A percentile compares a stretch with the other conserved stretches of the same genome.
phyloP scores from a whole-genome alignment of 306 rosid genomes.

The Oxytropis ochrocephala region DNA sequence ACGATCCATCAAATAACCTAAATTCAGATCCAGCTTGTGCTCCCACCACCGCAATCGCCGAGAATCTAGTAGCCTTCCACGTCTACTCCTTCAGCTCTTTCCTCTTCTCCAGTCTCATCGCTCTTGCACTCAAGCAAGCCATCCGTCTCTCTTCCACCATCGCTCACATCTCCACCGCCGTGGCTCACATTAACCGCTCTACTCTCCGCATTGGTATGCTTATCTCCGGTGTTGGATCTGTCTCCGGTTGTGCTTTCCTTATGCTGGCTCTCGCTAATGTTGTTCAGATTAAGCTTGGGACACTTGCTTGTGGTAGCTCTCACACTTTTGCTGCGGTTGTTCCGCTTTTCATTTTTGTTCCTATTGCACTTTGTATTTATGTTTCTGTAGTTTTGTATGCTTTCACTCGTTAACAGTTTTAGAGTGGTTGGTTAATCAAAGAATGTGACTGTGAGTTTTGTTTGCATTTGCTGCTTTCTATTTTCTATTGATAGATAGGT shows the following conservation, averaged over 20 bases:
- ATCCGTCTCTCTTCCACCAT: slow-evolving; percentile 42
- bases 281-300: slow-evolving; percentile 89
- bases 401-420: slow-evolving; percentile 41
- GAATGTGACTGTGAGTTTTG: too few relatives aligned
- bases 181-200: slow-evolving; percentile 47
- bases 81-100: slow-evolving; percentile 96
- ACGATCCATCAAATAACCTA: slow-evolving; percentile 53
- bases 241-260: slow-evolving; percentile 54
- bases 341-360: slow-evolving; percentile 67
- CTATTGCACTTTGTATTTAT: slow-evolving; percentile 49
- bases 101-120: slow-evolving; percentile 94
- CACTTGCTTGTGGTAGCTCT: slow-evolving; percentile 58
- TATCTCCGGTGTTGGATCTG: slow-evolving; percentile 69
- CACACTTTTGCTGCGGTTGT: slow-evolving; percentile 50
- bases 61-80: slow-evolving; percentile 75
- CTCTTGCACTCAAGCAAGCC: slow-evolving; percentile 78
- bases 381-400: slow-evolving; percentile 57
- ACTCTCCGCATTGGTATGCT: slow-evolving; percentile 68
- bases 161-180: slow-evolving; percentile 24
- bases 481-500: too few relatives aligned
- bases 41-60: slow-evolving; percentile 50
- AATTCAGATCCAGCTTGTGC: slow-evolving; percentile 30
- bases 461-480: too few relatives aligned
- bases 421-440: too few relatives aligned
- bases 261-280: slow-evolving; percentile 70